Percentiles rank a stretch among this genome's conserved stretches.
These are phyloP conservation scores for Helichrysum umbraculigerum DNA, from an alignment of 129 eudicot species.

Conservation along the genomic window DNA sequence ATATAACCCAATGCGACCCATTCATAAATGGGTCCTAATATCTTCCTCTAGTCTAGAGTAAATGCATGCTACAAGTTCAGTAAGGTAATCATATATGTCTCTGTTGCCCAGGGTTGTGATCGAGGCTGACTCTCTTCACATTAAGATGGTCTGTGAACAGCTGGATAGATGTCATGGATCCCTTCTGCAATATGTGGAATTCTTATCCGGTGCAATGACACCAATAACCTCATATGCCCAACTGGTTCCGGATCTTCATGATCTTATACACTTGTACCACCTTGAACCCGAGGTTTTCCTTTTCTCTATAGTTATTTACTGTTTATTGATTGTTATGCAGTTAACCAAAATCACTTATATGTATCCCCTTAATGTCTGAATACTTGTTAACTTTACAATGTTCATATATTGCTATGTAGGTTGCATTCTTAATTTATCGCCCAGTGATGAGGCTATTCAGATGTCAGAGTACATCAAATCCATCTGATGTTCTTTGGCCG, in stretches of 20 bases:
- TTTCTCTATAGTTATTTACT: neutral
- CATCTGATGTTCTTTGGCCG: conserved; percentile 79
- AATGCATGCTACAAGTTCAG: conserved; percentile 12
- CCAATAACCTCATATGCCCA: conserved; percentile 75
- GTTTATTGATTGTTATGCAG: neutral
- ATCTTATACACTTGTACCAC: conserved; percentile 85
- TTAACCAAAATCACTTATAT: neutral
- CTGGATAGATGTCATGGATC: conserved; percentile 98
- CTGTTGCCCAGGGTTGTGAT: conserved; percentile 79
- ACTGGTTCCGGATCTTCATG: conserved; percentile 83
- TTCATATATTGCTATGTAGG: conserved; percentile 41
- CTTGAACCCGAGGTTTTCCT: conserved; percentile 95
- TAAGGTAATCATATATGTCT: conserved; percentile 19
- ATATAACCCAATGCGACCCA: neutral
- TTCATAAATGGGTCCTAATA: too few relatives aligned
- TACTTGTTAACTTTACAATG: neutral
- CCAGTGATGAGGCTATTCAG: conserved; percentile 98
- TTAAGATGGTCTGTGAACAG: conserved; percentile 97
- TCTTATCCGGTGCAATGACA: conserved; percentile 81
- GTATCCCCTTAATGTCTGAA: neutral
- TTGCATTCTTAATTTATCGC: conserved; percentile 90
- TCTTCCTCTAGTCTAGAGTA: neutral
- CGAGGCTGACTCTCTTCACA: conserved; percentile 82
- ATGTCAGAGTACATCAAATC: conserved; percentile 49
- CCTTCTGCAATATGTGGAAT: conserved; percentile 96